Percentiles rank a stretch among this genome's conserved stretches.
These are phyloP conservation scores for Suillus alpinus DNA, from an alignment of 768 basidiomycete species.

Conservation along the genomic window DNA sequence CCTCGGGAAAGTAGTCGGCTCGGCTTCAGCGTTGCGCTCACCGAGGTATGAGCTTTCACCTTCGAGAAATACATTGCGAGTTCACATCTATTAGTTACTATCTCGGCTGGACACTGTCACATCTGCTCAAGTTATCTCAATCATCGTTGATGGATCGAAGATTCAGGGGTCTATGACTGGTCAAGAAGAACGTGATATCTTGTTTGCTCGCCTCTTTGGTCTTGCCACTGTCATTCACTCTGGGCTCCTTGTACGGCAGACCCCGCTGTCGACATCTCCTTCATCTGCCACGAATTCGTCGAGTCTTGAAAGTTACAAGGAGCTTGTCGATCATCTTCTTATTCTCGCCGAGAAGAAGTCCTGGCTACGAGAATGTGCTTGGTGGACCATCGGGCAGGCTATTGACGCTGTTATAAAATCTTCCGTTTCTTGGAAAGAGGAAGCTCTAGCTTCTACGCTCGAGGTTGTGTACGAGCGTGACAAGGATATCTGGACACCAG, in stretches of 20 bases:
- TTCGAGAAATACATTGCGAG: neutral
- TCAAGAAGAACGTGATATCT: slow-evolving; percentile 88
- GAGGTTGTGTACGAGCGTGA: slow-evolving; percentile 43
- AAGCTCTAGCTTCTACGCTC: slow-evolving; percentile 53
- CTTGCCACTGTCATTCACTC: slow-evolving; percentile 84
- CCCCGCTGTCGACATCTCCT: slow-evolving; percentile 49
- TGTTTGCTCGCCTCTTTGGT: slow-evolving; percentile 92
- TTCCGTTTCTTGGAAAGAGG: slow-evolving; percentile 66
- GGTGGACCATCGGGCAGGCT: slow-evolving; percentile 74
- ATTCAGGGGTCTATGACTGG: slow-evolving; percentile 76
- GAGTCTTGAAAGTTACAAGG: slow-evolving; percentile 54
- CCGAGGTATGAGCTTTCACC: slow-evolving; percentile 63
- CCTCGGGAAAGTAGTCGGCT: slow-evolving; percentile 90
- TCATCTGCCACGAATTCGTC: slow-evolving; percentile 55
- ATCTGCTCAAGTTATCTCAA: slow-evolving; percentile 69
- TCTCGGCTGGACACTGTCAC: slow-evolving; percentile 76
- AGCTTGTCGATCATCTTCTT: slow-evolving; percentile 58
- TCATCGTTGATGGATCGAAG: slow-evolving; percentile 72
- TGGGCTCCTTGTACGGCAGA: slow-evolving; percentile 67
- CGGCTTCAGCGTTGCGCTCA: slow-evolving; percentile 94
- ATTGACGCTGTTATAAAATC: slow-evolving; percentile 58
- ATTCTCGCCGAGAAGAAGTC: slow-evolving; percentile 78
- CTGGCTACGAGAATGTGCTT: slow-evolving; percentile 89
- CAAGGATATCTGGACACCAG: slow-evolving; percentile 66
- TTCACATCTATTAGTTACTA: slow-evolving; percentile 53